phyloP scores from a whole-genome alignment of 1,284 basidiomycete species.

The Fistulina hepatica region DNA sequence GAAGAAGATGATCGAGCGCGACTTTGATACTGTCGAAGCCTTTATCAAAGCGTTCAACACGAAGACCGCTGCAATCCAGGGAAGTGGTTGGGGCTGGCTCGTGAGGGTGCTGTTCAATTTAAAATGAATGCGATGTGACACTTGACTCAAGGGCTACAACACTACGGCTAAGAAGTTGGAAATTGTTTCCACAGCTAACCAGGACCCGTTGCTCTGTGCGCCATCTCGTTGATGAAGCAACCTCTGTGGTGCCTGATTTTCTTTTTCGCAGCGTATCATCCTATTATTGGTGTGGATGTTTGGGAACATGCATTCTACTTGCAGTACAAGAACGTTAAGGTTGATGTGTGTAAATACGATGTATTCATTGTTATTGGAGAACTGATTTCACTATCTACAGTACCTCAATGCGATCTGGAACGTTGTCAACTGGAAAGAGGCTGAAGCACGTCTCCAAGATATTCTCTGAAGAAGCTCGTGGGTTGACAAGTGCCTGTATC shows the following conservation, averaged over 20 bases:
- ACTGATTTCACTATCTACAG: constrained; percentile 26
- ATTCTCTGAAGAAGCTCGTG: constrained; percentile 19
- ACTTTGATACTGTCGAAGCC: constrained; percentile 78
- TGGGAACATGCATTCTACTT: constrained; percentile 80
- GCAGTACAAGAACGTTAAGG: constrained; percentile 88
- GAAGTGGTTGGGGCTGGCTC: constrained; percentile 98
- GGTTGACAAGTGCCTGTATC: no score
- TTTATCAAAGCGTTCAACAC: constrained; percentile 82
- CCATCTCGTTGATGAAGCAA: constrained; percentile 8
- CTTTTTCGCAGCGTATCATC: constrained; percentile 51
- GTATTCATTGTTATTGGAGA: constrained; percentile 3
- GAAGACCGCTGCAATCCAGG: constrained; percentile 89
- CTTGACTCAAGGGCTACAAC: constrained; percentile 59
- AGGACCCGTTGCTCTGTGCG: constrained; percentile 83
- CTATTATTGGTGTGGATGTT: constrained; percentile 93
- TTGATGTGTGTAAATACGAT: constrained; percentile 54
- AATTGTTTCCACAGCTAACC: constrained; percentile 87
- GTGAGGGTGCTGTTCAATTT: no score
- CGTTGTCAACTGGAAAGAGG: constrained; percentile 88
- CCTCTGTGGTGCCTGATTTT: constrained; percentile 1
- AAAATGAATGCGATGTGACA: neutral
- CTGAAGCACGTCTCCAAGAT: constrained; percentile 62
- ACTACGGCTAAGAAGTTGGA: constrained; percentile 67
- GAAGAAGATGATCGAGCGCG: constrained; percentile 70
- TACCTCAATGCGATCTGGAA: constrained; percentile 89